These are phyloP conservation scores for Myriangium duriaei DNA, from an alignment of 2,329 filamentous ascomycete species.

Conservation along the genomic window DNA sequence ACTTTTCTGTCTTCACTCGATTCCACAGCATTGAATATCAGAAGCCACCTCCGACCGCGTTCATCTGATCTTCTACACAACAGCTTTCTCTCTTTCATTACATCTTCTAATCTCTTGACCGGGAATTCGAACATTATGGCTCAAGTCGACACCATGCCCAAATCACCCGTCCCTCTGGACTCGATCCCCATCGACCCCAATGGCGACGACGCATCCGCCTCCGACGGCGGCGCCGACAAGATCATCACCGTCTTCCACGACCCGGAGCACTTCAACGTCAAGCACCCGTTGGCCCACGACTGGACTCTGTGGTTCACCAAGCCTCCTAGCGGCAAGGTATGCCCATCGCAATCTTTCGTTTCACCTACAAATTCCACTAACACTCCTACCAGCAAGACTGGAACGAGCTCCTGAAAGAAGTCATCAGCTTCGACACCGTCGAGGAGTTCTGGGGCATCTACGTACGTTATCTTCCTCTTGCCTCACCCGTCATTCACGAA, in stretches of 20 bases:
- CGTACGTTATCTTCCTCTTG: slow-evolving; percentile 45
- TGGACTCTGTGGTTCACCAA: slow-evolving; percentile 99
- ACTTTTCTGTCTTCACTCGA: no score
- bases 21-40: no score
- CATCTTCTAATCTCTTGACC: no score
- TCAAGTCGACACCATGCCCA: slow-evolving; percentile 20
- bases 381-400: slow-evolving; percentile 58
- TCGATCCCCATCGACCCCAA: slow-evolving; percentile 44
- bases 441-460: slow-evolving; percentile 99
- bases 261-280: slow-evolving; percentile 98
- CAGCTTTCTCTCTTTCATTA: no score
- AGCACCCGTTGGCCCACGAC: slow-evolving; percentile 92
- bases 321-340: slow-evolving; percentile 86
- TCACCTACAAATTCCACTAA: slow-evolving; percentile 5
- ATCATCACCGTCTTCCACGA: slow-evolving; percentile 94
- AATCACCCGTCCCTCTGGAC: slow-evolving; percentile 41
- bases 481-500: slow-evolving; percentile 4
- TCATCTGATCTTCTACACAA: no score
- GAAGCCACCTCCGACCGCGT: no score
- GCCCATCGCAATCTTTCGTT: slow-evolving; percentile 14
- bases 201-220: slow-evolving; percentile 32
- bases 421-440: slow-evolving; percentile 96
- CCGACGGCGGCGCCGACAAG: slow-evolving; percentile 35
- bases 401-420: slow-evolving; percentile 95
- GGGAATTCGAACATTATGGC: slow-evolving; percentile 19